Conservation (phyloP, 441 rosid species). For the Viola pubescens region DNA sequence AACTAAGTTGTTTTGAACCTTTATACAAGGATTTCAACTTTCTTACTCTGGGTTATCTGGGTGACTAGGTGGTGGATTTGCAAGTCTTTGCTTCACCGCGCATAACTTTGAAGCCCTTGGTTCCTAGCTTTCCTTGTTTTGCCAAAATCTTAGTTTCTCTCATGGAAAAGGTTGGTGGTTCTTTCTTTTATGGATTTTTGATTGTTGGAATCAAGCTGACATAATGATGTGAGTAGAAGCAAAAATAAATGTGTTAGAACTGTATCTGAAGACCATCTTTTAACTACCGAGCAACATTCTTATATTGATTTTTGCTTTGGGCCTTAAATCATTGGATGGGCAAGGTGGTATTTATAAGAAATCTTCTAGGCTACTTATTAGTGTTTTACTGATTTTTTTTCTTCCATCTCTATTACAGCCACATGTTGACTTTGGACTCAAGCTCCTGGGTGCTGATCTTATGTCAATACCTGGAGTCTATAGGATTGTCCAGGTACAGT, state of each 20-base stretch:
- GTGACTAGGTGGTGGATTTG: constrained; percentile 64
- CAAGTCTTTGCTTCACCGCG: constrained; percentile 89
- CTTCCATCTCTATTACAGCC: constrained; percentile 48
- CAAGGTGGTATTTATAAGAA: neutral
- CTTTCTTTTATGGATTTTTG: neutral
- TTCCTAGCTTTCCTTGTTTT: constrained; percentile 94
- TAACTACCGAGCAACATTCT: neutral
- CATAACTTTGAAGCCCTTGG: constrained; percentile 90
- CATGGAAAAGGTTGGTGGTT: constrained; percentile 74
- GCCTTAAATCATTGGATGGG: neutral
- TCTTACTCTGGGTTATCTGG: constrained; percentile 16
- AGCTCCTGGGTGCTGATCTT: constrained; percentile 89
- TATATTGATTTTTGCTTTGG: neutral
- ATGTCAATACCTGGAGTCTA: constrained; percentile 98
- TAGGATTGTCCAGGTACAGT: constrained; percentile 75
- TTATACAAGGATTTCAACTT: constrained; percentile 3
- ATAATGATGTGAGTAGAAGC: neutral
- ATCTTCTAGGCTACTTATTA: neutral
- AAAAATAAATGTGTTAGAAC: neutral
- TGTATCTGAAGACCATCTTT: neutral
- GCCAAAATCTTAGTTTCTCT: constrained; percentile 81
- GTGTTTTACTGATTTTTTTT: neutral
- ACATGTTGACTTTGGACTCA: constrained; percentile 94
- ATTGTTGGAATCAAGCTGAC: no score
- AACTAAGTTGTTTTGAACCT: neutral